Evolutionary conservation across 2,329 filamentous ascomycete genomes (phyloP).

Genomic region (Chaetomiaceae sp.): DNA sequence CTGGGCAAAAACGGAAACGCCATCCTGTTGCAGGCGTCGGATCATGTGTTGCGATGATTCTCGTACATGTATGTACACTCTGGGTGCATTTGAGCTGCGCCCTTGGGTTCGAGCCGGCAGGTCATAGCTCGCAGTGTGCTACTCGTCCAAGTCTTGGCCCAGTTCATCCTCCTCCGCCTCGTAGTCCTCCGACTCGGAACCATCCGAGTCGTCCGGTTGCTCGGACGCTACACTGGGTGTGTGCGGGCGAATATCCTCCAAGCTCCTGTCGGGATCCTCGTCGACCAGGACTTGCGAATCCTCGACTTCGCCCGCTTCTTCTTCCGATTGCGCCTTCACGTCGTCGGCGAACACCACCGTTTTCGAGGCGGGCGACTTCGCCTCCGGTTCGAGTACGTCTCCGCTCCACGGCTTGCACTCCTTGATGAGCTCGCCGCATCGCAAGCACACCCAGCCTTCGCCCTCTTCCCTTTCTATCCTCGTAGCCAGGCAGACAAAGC

Average conservation of each 20-base stretch:
- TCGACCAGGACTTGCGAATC: conserved; percentile 8
- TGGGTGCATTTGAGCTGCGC: not conserved
- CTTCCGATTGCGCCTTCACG: conserved; percentile 33
- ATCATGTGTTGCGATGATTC: not conserved
- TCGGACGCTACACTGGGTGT: conserved; percentile 16
- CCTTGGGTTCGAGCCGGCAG: no score
- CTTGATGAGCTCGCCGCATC: conserved; percentile 79
- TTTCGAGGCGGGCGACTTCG: conserved; percentile 44
- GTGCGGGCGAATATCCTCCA: conserved; percentile 11
- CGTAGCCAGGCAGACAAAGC: conserved; percentile 91
- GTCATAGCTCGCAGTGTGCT: not conserved
- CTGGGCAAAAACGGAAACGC: no score
- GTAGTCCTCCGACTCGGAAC: conserved; percentile 29
- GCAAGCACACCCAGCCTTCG: conserved; percentile 86
- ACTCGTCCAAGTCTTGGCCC: conserved; percentile 24
- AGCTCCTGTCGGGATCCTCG: conserved; percentile 2
- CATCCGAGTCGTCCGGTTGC: conserved; percentile 7
- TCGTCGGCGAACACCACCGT: conserved; percentile 61
- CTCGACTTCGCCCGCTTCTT: conserved; percentile 5
- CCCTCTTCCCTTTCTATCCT: conserved; percentile 88
- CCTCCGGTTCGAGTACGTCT: conserved; percentile 66
- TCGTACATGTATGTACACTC: not conserved
- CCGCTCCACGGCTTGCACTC: conserved; percentile 89
- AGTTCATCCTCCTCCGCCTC: conserved; percentile 31
- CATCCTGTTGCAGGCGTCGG: no score